Evolutionary conservation across 2,329 filamentous ascomycete species (phyloP).

Genomic region (Sordariomycetes sp.): DNA sequence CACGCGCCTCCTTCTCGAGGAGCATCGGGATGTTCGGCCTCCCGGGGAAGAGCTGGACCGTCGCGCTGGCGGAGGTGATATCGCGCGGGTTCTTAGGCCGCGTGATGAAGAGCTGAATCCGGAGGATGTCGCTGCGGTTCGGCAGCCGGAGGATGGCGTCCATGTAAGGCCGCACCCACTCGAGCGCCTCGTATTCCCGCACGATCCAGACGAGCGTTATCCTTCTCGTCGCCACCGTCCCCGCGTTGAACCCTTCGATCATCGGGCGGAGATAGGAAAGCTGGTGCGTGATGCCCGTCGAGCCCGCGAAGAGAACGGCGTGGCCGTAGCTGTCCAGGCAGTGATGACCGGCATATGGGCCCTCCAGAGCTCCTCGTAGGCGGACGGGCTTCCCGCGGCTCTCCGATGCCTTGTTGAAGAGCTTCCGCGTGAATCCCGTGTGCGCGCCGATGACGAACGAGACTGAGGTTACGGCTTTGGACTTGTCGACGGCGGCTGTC

Average conservation of each 20-base stretch:
- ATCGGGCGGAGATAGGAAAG: constrained; percentile 77
- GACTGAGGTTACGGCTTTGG: constrained; percentile 42
- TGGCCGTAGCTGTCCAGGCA: constrained; percentile 88
- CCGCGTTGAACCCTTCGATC: constrained; percentile 55
- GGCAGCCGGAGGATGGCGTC: constrained; percentile 66
- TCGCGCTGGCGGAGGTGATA: constrained; percentile 63
- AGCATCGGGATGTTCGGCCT: constrained; percentile 73
- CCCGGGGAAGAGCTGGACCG: constrained; percentile 86
- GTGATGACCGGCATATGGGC: constrained; percentile 78
- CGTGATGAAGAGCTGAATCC: constrained; percentile 84
- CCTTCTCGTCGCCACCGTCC: constrained; percentile 68
- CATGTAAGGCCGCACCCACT: constrained; percentile 89
- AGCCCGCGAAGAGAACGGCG: constrained; percentile 79
- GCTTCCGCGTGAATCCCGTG: constrained; percentile 75
- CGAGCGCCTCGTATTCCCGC: constrained; percentile 76
- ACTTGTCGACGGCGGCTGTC: constrained; percentile 24
- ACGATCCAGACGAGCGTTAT: constrained; percentile 88
- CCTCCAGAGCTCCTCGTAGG: constrained; percentile 70
- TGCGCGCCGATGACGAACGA: constrained; percentile 82
- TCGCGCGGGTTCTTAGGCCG: constrained; percentile 75
- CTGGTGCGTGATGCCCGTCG: constrained; percentile 92
- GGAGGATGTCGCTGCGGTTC: constrained; percentile 69
- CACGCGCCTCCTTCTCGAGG: constrained; percentile 70
- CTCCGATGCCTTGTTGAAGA: constrained; percentile 58
- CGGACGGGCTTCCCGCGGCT: constrained; percentile 30